Percentiles rank a stretch among this genome's conserved stretches.
phyloP scores from a whole-genome alignment of 768 basidiomycete genomes.

The Lentinula sp. region DNA sequence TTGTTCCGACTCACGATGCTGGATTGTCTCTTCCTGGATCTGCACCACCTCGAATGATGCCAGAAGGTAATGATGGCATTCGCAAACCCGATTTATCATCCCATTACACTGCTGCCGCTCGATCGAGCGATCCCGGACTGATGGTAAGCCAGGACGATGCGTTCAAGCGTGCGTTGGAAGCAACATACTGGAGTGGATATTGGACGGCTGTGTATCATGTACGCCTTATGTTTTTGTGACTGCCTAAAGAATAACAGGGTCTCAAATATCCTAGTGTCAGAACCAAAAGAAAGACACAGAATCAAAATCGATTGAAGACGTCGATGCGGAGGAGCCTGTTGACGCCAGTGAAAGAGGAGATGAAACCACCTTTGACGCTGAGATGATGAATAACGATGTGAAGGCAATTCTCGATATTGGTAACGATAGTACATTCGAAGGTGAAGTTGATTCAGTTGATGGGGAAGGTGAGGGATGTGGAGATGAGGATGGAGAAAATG shows the following conservation, averaged over 20 bases:
- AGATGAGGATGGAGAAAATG: constrained; percentile 5
- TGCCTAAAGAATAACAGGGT: neutral
- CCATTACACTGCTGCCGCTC: constrained; percentile 23
- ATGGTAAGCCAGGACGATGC: constrained; percentile 67
- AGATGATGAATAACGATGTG: neutral
- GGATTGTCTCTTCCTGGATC: constrained; percentile 34
- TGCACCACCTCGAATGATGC: neutral
- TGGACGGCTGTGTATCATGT: constrained; percentile 87
- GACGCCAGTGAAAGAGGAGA: neutral
- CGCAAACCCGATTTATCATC: constrained; percentile 18
- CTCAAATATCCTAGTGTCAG: neutral
- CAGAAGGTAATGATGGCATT: neutral
- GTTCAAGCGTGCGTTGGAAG: constrained; percentile 65
- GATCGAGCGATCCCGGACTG: constrained; percentile 14
- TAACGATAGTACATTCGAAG: constrained; percentile 24
- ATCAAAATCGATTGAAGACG: neutral
- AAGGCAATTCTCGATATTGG: constrained; percentile 14
- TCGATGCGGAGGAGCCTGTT: neutral
- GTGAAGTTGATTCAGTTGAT: neutral
- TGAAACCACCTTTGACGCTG: neutral
- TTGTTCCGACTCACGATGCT: constrained; percentile 65
- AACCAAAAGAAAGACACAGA: neutral
- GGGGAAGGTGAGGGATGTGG: neutral
- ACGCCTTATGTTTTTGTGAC: constrained; percentile 15
- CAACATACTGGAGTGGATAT: constrained; percentile 86